A percentile compares a stretch with the other conserved stretches of the same genome.
These are phyloP conservation scores for Thelonectria olida DNA, from an alignment of 2,329 filamentous ascomycete species.

Conservation along the genomic window DNA sequence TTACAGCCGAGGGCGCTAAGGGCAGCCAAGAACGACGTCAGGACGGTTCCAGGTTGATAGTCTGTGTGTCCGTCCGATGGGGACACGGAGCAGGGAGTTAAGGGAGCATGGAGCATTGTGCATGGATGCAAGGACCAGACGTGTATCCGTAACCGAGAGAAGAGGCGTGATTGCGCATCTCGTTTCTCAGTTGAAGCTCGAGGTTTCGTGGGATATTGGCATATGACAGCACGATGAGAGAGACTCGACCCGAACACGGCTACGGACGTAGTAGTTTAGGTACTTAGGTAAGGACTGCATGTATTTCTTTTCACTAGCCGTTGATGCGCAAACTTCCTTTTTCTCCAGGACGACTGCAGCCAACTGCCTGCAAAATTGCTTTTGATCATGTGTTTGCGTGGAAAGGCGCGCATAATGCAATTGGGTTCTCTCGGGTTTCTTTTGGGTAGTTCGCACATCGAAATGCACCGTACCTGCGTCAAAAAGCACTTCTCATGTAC, in stretches of 20 bases:
- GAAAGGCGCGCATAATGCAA: conserved; percentile 7
- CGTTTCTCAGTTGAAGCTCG: neutral
- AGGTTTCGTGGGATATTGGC: too few species aligned
- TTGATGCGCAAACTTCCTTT: conserved; percentile 1
- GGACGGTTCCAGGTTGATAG: neutral
- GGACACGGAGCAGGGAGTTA: too few species aligned
- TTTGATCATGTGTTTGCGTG: conserved; percentile 25
- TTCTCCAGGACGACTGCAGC: neutral
- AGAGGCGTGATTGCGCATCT: conserved; percentile 8
- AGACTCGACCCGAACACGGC: neutral
- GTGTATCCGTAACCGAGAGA: too few species aligned
- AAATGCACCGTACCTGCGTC: neutral
- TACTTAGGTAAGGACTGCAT: too few species aligned
- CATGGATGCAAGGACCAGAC: conserved; percentile 8
- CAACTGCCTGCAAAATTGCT: conserved; percentile 10
- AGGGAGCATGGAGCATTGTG: too few species aligned
- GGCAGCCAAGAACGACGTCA: conserved; percentile 18
- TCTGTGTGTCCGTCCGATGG: neutral
- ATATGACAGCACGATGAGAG: too few species aligned
- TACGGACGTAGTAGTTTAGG: neutral
- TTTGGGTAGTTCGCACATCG: neutral
- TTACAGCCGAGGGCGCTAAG: conserved; percentile 1
- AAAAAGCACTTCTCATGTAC: neutral
- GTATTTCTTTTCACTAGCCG: neutral
- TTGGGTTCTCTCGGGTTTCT: neutral